A percentile compares a stretch with the other conserved stretches of the same genome.
Evolutionary conservation across 352 stramenopile species (phyloP).

Genomic region (Pythium biforme): DNA sequence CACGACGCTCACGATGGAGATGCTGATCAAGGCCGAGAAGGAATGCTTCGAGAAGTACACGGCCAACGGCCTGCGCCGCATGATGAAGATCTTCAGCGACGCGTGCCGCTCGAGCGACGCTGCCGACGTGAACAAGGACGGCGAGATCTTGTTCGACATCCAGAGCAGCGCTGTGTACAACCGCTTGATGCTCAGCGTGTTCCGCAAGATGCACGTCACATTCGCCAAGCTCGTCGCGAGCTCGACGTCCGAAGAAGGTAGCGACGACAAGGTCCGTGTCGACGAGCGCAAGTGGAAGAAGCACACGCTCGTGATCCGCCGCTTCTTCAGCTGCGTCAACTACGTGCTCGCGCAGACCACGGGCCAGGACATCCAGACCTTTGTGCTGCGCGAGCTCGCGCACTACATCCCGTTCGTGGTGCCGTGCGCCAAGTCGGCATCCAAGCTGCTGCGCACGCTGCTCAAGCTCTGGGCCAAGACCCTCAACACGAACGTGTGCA

Average conservation of each 20-base stretch:
- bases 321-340: slow-evolving; percentile 91
- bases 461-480: slow-evolving; percentile 86
- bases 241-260: slow-evolving; percentile 24
- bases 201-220: slow-evolving; percentile 86
- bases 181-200: slow-evolving; percentile 93
- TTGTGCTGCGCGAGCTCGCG: slow-evolving; percentile 78
- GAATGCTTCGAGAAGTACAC: slow-evolving; percentile 88
- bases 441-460: slow-evolving; percentile 77
- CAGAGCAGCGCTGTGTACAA: slow-evolving; percentile 94
- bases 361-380: slow-evolving; percentile 73
- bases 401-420: slow-evolving; percentile 76
- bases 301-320: slow-evolving; percentile 79
- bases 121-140: slow-evolving; percentile 59
- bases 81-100: slow-evolving; percentile 94
- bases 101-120: slow-evolving; percentile 92
- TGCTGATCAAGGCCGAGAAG: slow-evolving; percentile 81
- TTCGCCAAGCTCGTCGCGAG: slow-evolving; percentile 78
- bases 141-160: slow-evolving; percentile 90
- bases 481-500: slow-evolving; percentile 74
- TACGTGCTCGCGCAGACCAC: slow-evolving; percentile 91
- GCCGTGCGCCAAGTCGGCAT: slow-evolving; percentile 63
- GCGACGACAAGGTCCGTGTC: slow-evolving; percentile 45
- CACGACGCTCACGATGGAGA: slow-evolving; percentile 74
- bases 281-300: slow-evolving; percentile 84
- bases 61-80: slow-evolving; percentile 84